Base-by-base conservation (phyloP, 2,329 filamentous ascomycete species). In the Microcyclospora tardicrescens region DNA sequence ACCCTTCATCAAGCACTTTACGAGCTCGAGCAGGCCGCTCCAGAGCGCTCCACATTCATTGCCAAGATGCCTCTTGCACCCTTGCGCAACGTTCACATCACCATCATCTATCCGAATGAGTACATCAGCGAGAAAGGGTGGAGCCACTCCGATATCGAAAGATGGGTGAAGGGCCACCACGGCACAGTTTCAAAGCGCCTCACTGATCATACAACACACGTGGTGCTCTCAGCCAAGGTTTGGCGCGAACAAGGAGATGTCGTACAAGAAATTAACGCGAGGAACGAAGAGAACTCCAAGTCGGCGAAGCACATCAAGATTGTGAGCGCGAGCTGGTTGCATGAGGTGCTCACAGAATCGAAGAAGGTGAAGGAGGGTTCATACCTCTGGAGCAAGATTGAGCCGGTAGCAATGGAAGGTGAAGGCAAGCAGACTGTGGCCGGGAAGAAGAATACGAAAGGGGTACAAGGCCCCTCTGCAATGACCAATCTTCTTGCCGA, bases 121-220 rank as follows among this genome's bases (percentile, higher is more conserved):
- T 27, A 16, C n/a, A 24, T 32, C 10, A 27, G 11, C 33, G 14
- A 45, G 12, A 34, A 37, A 6, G 42, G 46, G 16, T 53, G 46
- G 47, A 47, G 36, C 27, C 40, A 32, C 10, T 28, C 46, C 1
- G 40, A 49, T 5, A 28, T 91, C 28, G 67, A 67, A 28, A 63
- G 65, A 30, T 93, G 84, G 83, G 68, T 84, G 9, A 62, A 64
- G 3, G 54, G 65, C 3, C 74, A 81, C 41, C 76, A 74, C 6
- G 85, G 81, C 1, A 57, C 41, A 1, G 80, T 77, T 53, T 58
- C 84, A 13, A 61, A 66, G 0, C 60, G 85, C 16, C 66, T 65
- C 16, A 43, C 47, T 5, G 55, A 65, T 0, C 51, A 63, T 0
- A 73, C 80, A 9, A 93, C 85, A 0, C 85, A 93, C 59, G 62